These are phyloP conservation scores for Nasturtium officinale DNA, from an alignment of 345 rosid genomes.

Conservation along the genomic window DNA sequence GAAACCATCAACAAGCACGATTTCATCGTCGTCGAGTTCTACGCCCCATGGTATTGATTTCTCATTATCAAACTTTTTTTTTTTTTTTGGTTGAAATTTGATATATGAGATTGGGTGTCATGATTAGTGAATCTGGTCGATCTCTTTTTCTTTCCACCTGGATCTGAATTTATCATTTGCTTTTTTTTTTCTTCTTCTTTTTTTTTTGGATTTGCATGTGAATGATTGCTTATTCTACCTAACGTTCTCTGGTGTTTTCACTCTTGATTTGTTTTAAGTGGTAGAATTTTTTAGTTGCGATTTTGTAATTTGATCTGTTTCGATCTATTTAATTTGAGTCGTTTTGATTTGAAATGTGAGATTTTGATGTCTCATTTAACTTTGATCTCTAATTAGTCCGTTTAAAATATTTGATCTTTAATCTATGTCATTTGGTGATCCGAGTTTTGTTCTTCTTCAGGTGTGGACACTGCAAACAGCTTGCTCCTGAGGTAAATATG, in stretches of 20 bases:
- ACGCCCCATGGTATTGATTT: constrained; percentile 71
- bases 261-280: background rate
- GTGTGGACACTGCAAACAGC: constrained; percentile 98
- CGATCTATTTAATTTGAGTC: constrained; percentile 21
- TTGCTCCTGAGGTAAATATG: constrained; percentile 89
- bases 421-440: constrained; percentile 14
- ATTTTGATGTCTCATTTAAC: background rate
- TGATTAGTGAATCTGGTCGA: constrained; percentile 31
- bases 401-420: constrained; percentile 17
- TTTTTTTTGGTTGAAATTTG: background rate
- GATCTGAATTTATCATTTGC: constrained; percentile 29
- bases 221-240: background rate
- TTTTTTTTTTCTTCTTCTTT: background rate
- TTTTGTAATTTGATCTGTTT: constrained; percentile 6
- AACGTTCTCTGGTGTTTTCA: background rate
- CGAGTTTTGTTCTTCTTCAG: constrained; percentile 44
- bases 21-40: constrained; percentile 88
- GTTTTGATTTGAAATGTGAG: background rate
- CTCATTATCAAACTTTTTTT: background rate
- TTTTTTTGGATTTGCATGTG: constrained; percentile 14
- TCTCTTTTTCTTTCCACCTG: constrained; percentile 14
- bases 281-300: background rate
- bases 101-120: background rate
- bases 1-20: constrained; percentile 71
- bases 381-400: background rate